phyloP scores from a whole-genome alignment of 129 eudicot species.

The Escallonia rubra region DNA sequence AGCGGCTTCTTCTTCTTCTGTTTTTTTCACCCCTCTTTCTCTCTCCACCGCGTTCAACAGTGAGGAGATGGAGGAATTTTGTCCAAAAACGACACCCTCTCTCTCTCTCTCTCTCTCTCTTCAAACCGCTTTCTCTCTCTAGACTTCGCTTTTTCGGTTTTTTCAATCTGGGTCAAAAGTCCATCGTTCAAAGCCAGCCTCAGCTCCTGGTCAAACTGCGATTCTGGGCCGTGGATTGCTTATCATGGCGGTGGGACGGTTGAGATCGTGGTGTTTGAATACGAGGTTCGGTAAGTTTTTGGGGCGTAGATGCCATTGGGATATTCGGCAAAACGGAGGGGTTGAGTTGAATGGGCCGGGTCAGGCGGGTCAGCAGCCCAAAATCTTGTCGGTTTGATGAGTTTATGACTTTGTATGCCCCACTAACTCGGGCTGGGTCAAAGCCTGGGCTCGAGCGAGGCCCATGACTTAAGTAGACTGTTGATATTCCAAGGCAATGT shows the following conservation, averaged over 20 bases:
- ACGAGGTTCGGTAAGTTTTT: no score
- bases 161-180: constrained; percentile 28
- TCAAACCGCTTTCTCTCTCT: constrained; percentile 29
- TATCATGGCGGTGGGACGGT: constrained; percentile 15
- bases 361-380: no score
- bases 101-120: constrained; percentile 17
- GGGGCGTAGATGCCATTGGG: no score
- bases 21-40: constrained; percentile 9
- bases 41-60: constrained; percentile 1
- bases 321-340: no score
- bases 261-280: no score
- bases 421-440: no score
- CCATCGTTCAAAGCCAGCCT: constrained; percentile 19
- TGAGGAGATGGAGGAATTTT: constrained; percentile 39
- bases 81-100: constrained; percentile 40
- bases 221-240: constrained; percentile 17
- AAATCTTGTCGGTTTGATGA: no score
- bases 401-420: no score
- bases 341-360: no score
- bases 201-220: constrained; percentile 19
- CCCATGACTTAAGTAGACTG: no score
- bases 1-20: neutral
- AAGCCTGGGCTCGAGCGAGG: no score
- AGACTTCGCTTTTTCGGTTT: neutral
- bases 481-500: no score